Evolutionary conservation across 73 alveolate species (phyloP), one percentile per base, ranked within the genome.

Genomic region (Urostyla sp.): DNA sequence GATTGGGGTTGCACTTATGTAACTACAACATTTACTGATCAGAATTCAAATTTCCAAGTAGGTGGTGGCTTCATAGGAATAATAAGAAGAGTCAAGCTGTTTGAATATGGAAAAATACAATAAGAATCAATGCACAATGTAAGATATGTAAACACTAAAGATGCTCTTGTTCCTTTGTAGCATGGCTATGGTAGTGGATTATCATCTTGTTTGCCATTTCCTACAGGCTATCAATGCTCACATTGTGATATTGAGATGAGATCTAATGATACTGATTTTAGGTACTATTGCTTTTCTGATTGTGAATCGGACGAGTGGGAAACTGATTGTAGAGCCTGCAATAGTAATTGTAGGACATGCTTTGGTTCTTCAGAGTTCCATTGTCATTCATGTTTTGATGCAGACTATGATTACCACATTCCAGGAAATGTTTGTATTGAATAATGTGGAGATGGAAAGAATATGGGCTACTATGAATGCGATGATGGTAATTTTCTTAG

Each of bases 401-500:
- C 24, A 18, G 72, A 69, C 48, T 27, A 13, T 10, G 83, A 69
- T 49, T 27, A 46, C 44, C 83, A 69, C 48, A 7, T 15, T 10
- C 67, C 72, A 24, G 83, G 83, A 10, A 15, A 5, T 5, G 32
- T 37, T 20, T 69, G 83, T 54, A 69, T 69, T 1, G 83, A 69
- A 21, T 55, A 69, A 30, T 69, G 83, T 69, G 83, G 83, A 8
- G 83, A 69, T 69, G 83, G 83, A 2, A 48, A 48, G 53, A 4
- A 63, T 4, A 24, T 46, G 55, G 69, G 67, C 5, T 45, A 56
- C 51, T 80, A 75, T 23, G 72, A 77, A 23, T 85, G 93, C 32
- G 93, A 78, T 85, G 93, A 85, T 85, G 93, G 90, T 30, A 85
- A 85, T 52, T n/a, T 32, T 1, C 32, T 54, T 7, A 44, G 48